Base-by-base conservation (phyloP, 352 stramenopile species). In the Achlya hypogyna region DNA sequence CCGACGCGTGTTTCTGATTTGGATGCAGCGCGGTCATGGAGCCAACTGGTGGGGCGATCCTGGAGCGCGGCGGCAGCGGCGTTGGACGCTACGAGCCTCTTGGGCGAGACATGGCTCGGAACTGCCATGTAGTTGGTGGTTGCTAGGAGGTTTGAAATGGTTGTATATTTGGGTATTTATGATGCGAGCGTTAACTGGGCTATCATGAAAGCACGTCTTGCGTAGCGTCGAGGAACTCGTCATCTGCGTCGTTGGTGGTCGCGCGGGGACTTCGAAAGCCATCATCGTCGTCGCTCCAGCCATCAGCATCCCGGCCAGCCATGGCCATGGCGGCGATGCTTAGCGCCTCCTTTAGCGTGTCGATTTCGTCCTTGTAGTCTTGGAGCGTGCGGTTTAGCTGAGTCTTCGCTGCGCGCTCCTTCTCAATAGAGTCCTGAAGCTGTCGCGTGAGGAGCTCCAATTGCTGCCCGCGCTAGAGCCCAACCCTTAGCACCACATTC, bases 291-390 rank as follows among this genome's bases (percentile, higher is more conserved):
- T 71, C 65, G 27, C 40, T 29, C 28, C 68, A 18, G 1, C 10
- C 63, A 18, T 64, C 65, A 10, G 62, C 60, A 18, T 51, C 65
- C 14, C 49, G 10, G 27, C 34, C 71, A 0, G 78, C 75, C n/a
- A 88, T 77, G 1, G 80, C 78, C 32, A 81, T 71, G 0, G 83
- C 81, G 22, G 81, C 81, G 47, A 89, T 91, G 47, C 82, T 75
- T 22, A 91, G 75, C 10, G 83, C 83, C 54, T 91, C 83, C 51
- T 87, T 86, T 2, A 91, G 69, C 22, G 79, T 89, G 27, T 85
- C 81, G 22, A 86, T 74, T 27, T 91, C 81, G 54, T 89, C 78
- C 64, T 88, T 89, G 70, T 89, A 91, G 31, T 76, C 67, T 40
- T 82, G 80, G 9, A 89, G 59, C 53, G 87, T 71, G 32, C 75